A percentile compares a stretch with the other conserved stretches of the same genome.
These are phyloP conservation scores for Agrocybe chaxingu DNA, from an alignment of 768 basidiomycete species.

Conservation along the genomic window DNA sequence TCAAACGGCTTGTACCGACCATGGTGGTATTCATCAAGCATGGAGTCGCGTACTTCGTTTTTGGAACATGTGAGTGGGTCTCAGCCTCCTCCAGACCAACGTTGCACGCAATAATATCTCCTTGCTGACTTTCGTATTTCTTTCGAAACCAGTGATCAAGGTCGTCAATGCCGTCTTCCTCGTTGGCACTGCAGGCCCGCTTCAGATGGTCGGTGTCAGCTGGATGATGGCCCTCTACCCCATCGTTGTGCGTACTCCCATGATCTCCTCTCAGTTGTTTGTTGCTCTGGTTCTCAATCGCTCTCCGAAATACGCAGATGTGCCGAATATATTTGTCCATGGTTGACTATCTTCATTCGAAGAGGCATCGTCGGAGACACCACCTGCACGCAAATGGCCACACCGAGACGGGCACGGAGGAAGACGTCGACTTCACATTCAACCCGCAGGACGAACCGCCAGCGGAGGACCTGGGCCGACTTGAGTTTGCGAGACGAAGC, in stretches of 20 bases:
- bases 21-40: slow-evolving; percentile 18
- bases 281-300: too few relatives aligned
- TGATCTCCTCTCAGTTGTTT: not conserved
- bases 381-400: too few relatives aligned
- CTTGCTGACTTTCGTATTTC: not conserved
- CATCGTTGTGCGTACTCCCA: slow-evolving; percentile 3
- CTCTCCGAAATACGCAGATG: not conserved
- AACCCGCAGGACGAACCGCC: too few relatives aligned
- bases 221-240: too few relatives aligned
- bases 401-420: too few relatives aligned
- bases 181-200: slow-evolving; percentile 9
- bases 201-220: slow-evolving; percentile 13
- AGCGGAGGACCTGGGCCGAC: too few relatives aligned
- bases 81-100: too few relatives aligned
- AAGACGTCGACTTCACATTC: too few relatives aligned
- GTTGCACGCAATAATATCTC: not conserved
- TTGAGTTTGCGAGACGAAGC: too few relatives aligned
- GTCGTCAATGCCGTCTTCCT: slow-evolving; percentile 13
- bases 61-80: slow-evolving; percentile 8
- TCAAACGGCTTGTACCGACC: slow-evolving; percentile 17
- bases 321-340: slow-evolving; percentile 13
- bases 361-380: not conserved
- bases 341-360: slow-evolving; percentile 14
- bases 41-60: slow-evolving; percentile 16
- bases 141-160: slow-evolving; percentile 9